Percentiles rank a stretch among this genome's conserved stretches.
phyloP scores from a whole-genome alignment of 495 filamentous ascomycete genomes.

The Talaromyces adpressus region DNA sequence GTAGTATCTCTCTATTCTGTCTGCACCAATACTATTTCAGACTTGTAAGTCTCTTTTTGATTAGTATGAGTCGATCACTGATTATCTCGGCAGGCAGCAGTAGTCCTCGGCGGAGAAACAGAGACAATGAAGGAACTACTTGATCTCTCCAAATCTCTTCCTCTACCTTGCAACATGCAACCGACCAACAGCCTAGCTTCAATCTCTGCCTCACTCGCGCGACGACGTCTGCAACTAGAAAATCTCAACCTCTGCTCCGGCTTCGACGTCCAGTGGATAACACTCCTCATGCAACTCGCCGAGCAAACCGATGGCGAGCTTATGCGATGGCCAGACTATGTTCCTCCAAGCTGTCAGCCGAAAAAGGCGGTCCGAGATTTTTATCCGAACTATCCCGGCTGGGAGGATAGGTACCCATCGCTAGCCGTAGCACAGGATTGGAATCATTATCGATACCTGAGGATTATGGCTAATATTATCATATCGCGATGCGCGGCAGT shows the following conservation, averaged over 20 bases:
- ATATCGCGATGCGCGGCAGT: constrained; percentile 1
- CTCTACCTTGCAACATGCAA: neutral
- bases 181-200: neutral
- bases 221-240: neutral
- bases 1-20: neutral
- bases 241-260: neutral
- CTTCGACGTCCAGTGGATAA: neutral
- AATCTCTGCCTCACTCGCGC: neutral
- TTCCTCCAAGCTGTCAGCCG: neutral
- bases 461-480: neutral
- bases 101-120: neutral
- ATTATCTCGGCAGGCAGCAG: neutral
- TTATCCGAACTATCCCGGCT: neutral
- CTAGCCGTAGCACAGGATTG: neutral
- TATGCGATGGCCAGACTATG: neutral
- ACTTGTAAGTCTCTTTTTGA: neutral
- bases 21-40: neutral
- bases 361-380: neutral
- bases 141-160: neutral
- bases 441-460: neutral
- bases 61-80: neutral
- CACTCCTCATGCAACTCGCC: neutral
- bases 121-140: neutral
- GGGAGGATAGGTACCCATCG: neutral
- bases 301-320: neutral